Evolutionary conservation across 306 rosid species (phyloP).

Genomic region (Trifolium repens): DNA sequence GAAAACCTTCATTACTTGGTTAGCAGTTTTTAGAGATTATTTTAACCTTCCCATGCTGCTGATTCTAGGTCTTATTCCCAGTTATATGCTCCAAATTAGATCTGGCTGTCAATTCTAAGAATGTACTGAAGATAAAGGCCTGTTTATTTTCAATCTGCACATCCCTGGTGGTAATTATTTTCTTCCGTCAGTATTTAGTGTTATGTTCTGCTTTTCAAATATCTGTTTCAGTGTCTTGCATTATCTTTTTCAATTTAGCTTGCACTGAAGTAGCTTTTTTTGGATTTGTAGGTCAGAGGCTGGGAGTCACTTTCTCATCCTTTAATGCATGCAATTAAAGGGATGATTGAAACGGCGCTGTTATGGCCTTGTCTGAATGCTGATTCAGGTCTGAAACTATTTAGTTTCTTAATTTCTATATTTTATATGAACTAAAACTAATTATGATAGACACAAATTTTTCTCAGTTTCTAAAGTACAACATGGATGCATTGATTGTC

Average conservation of each 20-base stretch:
- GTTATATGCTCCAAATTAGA: constrained; percentile 60
- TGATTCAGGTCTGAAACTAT: constrained; percentile 68
- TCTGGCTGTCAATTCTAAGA: constrained; percentile 53
- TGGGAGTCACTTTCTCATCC: constrained; percentile 66
- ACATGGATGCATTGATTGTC: constrained; percentile 94
- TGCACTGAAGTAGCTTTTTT: constrained; percentile 36
- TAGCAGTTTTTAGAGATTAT: constrained; percentile 32
- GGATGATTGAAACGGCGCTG: constrained; percentile 64
- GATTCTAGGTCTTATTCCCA: constrained; percentile 73
- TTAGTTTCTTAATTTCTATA: constrained; percentile 22
- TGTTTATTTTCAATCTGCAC: constrained; percentile 85
- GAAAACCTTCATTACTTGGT: constrained; percentile 25
- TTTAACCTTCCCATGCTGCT: constrained; percentile 32
- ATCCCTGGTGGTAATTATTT: constrained; percentile 71
- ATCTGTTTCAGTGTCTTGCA: constrained; percentile 37
- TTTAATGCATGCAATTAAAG: constrained; percentile 54
- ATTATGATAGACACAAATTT: constrained; percentile 30
- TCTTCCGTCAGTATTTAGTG: constrained; percentile 19
- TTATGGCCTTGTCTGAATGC: constrained; percentile 77
- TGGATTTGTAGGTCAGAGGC: constrained; percentile 71
- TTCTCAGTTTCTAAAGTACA: constrained; percentile 79
- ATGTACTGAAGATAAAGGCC: constrained; percentile 65
- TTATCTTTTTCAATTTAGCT: constrained; percentile 30
- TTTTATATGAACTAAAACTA: constrained; percentile 18
- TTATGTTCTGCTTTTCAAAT: constrained; percentile 26